Evolutionary conservation across 1,139 yeast species (phyloP).

Genomic region (Starmera stellimalicola): DNA sequence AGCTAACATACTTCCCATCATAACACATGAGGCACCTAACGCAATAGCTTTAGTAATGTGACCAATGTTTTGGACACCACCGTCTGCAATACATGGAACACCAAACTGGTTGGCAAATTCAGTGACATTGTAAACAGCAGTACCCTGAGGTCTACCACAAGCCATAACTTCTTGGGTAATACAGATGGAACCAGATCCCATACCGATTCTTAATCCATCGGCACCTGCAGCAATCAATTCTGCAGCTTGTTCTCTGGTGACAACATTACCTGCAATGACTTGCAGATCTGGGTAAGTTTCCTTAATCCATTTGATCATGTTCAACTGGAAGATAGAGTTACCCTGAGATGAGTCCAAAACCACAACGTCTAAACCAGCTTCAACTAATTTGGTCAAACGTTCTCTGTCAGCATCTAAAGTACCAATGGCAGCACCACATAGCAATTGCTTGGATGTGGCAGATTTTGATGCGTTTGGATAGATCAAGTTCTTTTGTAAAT

Average conservation of each 20-base stretch:
- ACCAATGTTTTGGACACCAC: conserved; percentile 98
- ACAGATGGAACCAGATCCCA: conserved; percentile 99
- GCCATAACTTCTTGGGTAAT: conserved; percentile 99
- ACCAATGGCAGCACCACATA: conserved; percentile 99
- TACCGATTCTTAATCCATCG: conserved; percentile 97
- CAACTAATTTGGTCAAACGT: conserved; percentile 78
- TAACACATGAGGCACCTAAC: conserved; percentile 92
- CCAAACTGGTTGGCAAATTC: conserved; percentile 87
- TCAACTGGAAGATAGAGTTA: conserved; percentile 87
- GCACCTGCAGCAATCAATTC: conserved; percentile 92
- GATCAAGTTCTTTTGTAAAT: conserved; percentile 89
- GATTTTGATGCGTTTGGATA: conserved; percentile 95
- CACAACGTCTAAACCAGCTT: conserved; percentile 96
- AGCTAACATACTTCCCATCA: conserved; percentile 99
- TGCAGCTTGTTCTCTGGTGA: conserved; percentile 98
- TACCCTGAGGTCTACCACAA: conserved; percentile 99
- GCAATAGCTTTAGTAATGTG: conserved; percentile 96
- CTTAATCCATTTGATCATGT: conserved; percentile 91
- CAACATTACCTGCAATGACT: conserved; percentile 97
- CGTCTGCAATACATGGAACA: conserved; percentile 97
- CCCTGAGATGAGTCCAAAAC: conserved; percentile 96
- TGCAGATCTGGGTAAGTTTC: conserved; percentile 66
- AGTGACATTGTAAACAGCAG: conserved; percentile 82
- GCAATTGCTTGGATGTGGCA: conserved; percentile 83
- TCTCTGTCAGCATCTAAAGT: conserved; percentile 82